These are phyloP conservation scores for Ceratobasidium sp. DNA, from an alignment of 1,284 basidiomycete genomes.

Conservation along the genomic window DNA sequence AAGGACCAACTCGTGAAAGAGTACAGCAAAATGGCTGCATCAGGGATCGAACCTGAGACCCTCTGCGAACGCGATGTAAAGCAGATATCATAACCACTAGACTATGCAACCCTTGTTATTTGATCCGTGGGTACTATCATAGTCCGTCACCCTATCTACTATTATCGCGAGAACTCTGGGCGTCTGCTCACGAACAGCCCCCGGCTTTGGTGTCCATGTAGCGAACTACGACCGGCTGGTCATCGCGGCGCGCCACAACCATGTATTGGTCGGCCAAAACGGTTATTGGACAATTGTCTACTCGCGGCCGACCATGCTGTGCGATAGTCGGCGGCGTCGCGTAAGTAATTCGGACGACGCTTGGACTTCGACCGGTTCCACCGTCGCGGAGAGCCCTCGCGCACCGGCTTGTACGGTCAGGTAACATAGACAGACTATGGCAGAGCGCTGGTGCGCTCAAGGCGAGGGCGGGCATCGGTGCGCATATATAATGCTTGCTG, in stretches of 20 bases:
- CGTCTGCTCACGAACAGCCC: constrained; percentile 8
- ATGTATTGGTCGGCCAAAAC: no score
- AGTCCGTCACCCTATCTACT: background rate
- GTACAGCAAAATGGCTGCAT: constrained; percentile 42
- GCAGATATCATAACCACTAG: constrained; percentile 48
- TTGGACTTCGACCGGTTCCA: background rate
- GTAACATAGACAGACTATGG: no score
- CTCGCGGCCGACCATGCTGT: no score
- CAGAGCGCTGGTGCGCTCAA: background rate
- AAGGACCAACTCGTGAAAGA: background rate
- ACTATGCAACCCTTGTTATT: constrained; percentile 41
- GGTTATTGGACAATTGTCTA: no score
- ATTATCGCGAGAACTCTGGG: no score
- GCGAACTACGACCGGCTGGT: no score
- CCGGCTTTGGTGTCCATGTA: background rate
- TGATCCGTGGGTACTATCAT: background rate
- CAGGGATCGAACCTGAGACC: constrained; percentile 48
- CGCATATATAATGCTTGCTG: background rate
- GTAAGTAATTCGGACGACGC: no score
- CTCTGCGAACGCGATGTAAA: constrained; percentile 45
- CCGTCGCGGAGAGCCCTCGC: background rate
- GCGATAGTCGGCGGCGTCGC: background rate
- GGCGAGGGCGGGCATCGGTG: background rate
- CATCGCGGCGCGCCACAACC: background rate
- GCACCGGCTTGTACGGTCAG: background rate